Evolutionary conservation across 2,329 filamentous ascomycete species (phyloP), one percentile per base, ranked within the genome.

Genomic region (Neoascochyta sp.): DNA sequence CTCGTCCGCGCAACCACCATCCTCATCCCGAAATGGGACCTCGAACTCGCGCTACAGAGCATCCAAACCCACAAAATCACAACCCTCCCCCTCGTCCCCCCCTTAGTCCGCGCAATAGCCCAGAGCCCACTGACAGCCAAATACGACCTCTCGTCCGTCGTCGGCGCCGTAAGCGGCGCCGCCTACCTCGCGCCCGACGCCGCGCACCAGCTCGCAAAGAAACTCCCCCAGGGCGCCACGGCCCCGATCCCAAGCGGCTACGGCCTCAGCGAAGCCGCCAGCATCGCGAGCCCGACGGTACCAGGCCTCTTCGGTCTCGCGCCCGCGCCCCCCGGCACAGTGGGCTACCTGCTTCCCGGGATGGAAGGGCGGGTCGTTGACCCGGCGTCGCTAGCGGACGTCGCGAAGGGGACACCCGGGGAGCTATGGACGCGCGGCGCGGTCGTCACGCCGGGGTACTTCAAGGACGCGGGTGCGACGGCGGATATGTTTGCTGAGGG

Each of bases 371-470:
- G 54, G 7, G 41, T 58, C 5, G 54, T 58, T 5, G 46, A 58
- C 24, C 46, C 52, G 1, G 44, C 50, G 3, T 53, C 53, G 7
- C 27, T 49, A 10, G 22, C 40, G 22, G 45, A 58, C 13, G 54
- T 58, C 3, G 21, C 31, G 4, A 48, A 37, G 18, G 46, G 51
- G 9, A 30, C 45, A 22, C 49, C 49, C 20, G 53, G 54, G 13
- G 54, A 57, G 28, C 24, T 57, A 5, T 59, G 54, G 54, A 50
- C 27, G 0, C 34, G 51, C 7, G 51, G 51, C 4, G 23, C 47
- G n/a, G 50, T 56, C 2, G 53, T 59, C 1, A 56, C 52, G 2
- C 52, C 50, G 2, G 54, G 54, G 5, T 58, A 56, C 21, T 58
- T 56, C 45, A 53, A 47, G 23, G 54, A 58, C 24, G 19, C 34